phyloP scores from a whole-genome alignment of 495 filamentous ascomycete species.

The Neurospora sp. region DNA sequence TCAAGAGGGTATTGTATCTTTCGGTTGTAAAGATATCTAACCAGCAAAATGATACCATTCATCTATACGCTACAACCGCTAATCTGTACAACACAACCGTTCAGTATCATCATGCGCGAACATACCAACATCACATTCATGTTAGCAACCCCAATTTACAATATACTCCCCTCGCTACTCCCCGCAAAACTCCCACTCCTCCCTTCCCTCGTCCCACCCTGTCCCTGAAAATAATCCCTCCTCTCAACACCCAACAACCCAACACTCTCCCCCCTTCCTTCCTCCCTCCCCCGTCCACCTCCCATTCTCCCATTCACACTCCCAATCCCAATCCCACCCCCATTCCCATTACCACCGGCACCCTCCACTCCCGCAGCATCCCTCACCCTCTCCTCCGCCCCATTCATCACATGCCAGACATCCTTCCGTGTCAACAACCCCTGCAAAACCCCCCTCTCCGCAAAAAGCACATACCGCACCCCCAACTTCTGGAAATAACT shows the following conservation, averaged over 20 bases:
- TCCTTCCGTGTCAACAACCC: constrained; percentile 96
- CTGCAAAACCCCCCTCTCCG: constrained; percentile 66
- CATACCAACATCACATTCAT: no score
- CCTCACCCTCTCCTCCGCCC: constrained; percentile 51
- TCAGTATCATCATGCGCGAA: no score
- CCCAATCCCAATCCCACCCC: background rate
- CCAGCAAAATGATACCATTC: no score
- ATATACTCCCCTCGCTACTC: constrained; percentile 15
- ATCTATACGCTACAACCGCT: background rate
- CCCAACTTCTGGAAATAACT: constrained; percentile 91
- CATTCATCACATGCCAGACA: constrained; percentile 87
- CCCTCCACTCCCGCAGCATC: constrained; percentile 7
- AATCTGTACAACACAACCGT: background rate
- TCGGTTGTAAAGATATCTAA: no score
- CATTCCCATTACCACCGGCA: background rate
- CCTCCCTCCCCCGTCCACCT: constrained; percentile 10
- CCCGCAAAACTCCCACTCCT: constrained; percentile 9
- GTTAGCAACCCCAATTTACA: constrained; percentile 1
- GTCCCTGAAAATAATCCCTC: background rate
- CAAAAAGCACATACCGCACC: constrained; percentile 81
- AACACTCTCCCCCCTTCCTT: constrained; percentile 17
- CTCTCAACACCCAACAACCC: constrained; percentile 13
- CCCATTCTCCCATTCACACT: background rate
- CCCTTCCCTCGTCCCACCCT: constrained; percentile 2
- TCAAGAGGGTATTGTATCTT: no score